phyloP scores from a whole-genome alignment of 306 rosid species.

The Dicorynia guianensis region DNA sequence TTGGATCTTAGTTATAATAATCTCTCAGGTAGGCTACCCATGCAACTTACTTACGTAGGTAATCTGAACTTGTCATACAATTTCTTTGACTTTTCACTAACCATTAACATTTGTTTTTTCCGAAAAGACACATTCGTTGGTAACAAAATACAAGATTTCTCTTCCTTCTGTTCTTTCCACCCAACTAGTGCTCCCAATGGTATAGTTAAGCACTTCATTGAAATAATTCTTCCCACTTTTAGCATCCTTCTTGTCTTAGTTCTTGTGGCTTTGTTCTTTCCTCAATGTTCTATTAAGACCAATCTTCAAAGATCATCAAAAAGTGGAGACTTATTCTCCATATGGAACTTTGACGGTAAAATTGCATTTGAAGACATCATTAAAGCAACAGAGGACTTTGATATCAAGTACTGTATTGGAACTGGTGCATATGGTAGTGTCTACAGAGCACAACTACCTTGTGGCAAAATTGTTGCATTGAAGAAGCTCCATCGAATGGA shows the following conservation, averaged over 20 bases:
- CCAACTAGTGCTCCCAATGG: background rate
- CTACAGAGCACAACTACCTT: no score
- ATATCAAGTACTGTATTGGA: conserved; percentile 20
- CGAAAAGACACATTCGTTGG: conserved; percentile 5
- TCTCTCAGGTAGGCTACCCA: background rate
- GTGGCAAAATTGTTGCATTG: no score
- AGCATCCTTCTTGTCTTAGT: no score
- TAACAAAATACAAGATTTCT: background rate
- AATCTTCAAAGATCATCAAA: no score
- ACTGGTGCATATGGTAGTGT: conserved; percentile 15
- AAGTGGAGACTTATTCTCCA: conserved; percentile 14
- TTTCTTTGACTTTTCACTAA: background rate
- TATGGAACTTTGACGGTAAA: background rate
- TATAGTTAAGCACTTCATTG: background rate
- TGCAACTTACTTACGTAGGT: background rate
- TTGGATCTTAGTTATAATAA: background rate
- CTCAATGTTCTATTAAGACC: background rate
- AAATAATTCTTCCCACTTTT: background rate
- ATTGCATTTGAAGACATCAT: conserved; percentile 34
- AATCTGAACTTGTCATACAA: conserved; percentile 28
- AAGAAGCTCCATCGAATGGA: no score
- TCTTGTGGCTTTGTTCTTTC: no score
- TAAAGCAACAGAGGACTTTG: conserved; percentile 3
- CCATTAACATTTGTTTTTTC: background rate
- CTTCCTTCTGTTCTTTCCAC: background rate